phyloP scores from a whole-genome alignment of 768 basidiomycete genomes.

The Russula lepida region DNA sequence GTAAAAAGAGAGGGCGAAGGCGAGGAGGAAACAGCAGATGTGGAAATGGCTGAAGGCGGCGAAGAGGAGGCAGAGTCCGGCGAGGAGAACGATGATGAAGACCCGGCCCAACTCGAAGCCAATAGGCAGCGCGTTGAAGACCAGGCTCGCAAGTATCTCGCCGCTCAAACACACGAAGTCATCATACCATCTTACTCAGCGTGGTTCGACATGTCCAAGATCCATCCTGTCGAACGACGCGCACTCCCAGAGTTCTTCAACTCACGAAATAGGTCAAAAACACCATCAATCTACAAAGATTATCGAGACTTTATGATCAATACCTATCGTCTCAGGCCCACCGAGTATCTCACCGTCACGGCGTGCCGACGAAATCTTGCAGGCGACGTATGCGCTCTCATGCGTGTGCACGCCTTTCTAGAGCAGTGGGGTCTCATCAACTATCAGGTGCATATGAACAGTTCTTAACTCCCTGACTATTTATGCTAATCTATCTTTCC shows the following conservation, averaged over 20 bases:
- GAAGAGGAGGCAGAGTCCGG: conserved; percentile 73
- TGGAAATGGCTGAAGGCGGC: conserved; percentile 72
- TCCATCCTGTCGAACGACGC: conserved; percentile 86
- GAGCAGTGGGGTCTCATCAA: conserved; percentile 99
- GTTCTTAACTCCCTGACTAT: not conserved
- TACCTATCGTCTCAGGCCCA: conserved; percentile 88
- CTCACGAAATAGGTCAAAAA: conserved; percentile 88
- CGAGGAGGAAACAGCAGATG: conserved; percentile 60
- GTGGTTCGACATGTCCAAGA: conserved; percentile 95
- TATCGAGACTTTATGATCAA: conserved; percentile 99
- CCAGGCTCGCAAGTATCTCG: conserved; percentile 89
- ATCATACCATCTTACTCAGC: conserved; percentile 95
- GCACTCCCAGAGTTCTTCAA: conserved; percentile 98
- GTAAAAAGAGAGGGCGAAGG: conserved; percentile 46
- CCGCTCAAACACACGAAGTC: conserved; percentile 94
- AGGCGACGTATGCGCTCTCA: conserved; percentile 96
- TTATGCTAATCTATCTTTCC: conserved; percentile 8
- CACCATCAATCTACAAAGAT: conserved; percentile 96
- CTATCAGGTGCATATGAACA: conserved; percentile 67
- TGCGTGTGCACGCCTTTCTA: conserved; percentile 97
- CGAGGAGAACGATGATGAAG: conserved; percentile 80
- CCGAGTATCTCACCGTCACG: conserved; percentile 94
- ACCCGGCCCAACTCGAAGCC: conserved; percentile 75
- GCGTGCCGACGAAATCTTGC: conserved; percentile 94
- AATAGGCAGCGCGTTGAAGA: conserved; percentile 73